Base-by-base conservation (phyloP, 1,139 yeast species). In the Hanseniaspora sp. region DNA sequence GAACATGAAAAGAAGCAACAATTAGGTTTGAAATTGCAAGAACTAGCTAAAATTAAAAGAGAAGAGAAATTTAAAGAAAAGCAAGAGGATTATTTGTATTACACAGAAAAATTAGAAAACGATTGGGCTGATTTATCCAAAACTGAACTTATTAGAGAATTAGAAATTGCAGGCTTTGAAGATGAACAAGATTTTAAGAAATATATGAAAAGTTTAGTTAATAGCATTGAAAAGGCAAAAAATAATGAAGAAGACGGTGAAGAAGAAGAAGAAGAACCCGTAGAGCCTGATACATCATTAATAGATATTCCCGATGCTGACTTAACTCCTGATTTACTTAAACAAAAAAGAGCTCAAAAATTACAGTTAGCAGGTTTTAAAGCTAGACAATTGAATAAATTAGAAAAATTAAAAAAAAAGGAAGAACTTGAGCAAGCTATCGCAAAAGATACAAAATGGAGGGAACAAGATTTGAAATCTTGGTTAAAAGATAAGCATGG, bases 41-140 rank as follows among this genome's bases (percentile, higher is more conserved):
- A 87, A 63, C 96, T 88, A 68, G 97, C 97, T 0, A 88, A 84
- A 60, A 83, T 82, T 61, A 83, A 83, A 61, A 73, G 98, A 56
- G 68, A 80, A 7, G 96, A 90, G 64, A 88, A 86, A 64, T 71
- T 87, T 53, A 73, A 79, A 30, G 86, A 86, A 63, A 86, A 86
- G 60, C 94, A 88, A 61, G 80, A 83, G 61, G 96, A 92, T 64
- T 78, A 75, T 60, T 83, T 77, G 52, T 86, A 87, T 64, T 88
- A 81, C 64, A 67, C 77, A 1, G 75, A 76, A 38, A 70, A 90
- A 52, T 77, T 74, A 60, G 76, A 72, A 13, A 51, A 51, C 28
- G 78, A 78, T 55, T 67, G 86, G 46, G 71, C 72, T 15, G 70
- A 71, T 3, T 69, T 78, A 61, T 71, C 77, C 37, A 75, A 76